phyloP scores from a whole-genome alignment of 805 yeast species.

The Cyberlindnera meyerae region DNA sequence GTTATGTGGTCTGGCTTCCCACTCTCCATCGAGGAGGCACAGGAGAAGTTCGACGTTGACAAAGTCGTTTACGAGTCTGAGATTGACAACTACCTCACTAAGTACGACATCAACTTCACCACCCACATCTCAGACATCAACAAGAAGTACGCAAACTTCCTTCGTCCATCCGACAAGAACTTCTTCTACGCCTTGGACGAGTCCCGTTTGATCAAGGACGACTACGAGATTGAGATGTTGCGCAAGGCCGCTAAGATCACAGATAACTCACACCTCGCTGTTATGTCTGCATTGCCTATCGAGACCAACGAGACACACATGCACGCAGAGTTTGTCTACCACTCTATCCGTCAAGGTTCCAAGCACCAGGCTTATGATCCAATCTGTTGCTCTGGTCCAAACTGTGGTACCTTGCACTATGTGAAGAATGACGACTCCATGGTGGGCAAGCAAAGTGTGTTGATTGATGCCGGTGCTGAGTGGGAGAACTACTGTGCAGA shows the following conservation, averaged over 20 bases:
- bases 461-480: constrained; percentile 97
- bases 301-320: constrained; percentile 85
- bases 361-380: constrained; percentile 90
- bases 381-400: constrained; percentile 90
- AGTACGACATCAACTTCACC: constrained; percentile 36
- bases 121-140: constrained; percentile 49
- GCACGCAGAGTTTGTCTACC: constrained; percentile 93
- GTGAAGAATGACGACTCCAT: constrained; percentile 70
- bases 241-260: constrained; percentile 78
- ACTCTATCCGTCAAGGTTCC: constrained; percentile 90
- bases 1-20: constrained; percentile 98
- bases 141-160: constrained; percentile 28
- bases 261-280: constrained; percentile 85
- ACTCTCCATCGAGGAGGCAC: constrained; percentile 58
- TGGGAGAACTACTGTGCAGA: constrained; percentile 92
- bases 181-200: constrained; percentile 80
- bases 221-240: constrained; percentile 71
- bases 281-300: constrained; percentile 87
- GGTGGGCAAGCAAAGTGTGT: constrained; percentile 55
- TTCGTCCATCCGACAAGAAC: constrained; percentile 41
- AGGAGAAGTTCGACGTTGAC: constrained; percentile 69
- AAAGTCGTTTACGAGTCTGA: constrained; percentile 62
- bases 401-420: constrained; percentile 88
- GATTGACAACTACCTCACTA: constrained; percentile 32
- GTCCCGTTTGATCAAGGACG: constrained; percentile 79